Evolutionary conservation across 2,329 filamentous ascomycete genomes (phyloP).

Genomic region (Coniochaeta hoffmannii): DNA sequence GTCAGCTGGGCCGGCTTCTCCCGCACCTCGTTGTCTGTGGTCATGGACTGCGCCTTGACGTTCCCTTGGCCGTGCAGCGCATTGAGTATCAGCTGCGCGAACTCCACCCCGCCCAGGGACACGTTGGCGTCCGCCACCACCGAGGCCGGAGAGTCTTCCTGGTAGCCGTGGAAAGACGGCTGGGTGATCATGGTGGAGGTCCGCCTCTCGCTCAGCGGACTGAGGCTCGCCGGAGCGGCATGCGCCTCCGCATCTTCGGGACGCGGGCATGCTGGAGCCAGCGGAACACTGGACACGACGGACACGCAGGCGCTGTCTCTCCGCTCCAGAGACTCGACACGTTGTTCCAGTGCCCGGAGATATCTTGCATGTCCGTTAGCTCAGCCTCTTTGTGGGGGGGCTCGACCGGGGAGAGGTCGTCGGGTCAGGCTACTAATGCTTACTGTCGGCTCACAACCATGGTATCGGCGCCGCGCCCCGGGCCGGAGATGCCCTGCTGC

Average conservation of each 20-base stretch:
- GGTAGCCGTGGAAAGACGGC: not conserved
- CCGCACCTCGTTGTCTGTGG: constrained; percentile 2
- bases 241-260: not conserved
- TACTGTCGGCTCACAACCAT: constrained; percentile 3
- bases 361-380: not conserved
- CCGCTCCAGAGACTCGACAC: not conserved
- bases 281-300: not conserved
- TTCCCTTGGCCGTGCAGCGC: constrained; percentile 7
- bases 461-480: not conserved
- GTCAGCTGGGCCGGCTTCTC: not conserved
- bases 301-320: not conserved
- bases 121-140: constrained; percentile 1
- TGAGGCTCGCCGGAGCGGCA: too few species aligned
- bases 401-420: not conserved
- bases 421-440: not conserved
- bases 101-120: constrained; percentile 1
- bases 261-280: too few species aligned
- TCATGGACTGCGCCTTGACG: constrained; percentile 4
- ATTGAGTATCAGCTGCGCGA: constrained; percentile 9
- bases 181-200: not conserved
- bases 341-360: not conserved
- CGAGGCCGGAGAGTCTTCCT: not conserved
- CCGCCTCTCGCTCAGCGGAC: not conserved
- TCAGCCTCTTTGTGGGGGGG: not conserved
- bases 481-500: constrained; percentile 1